Base-by-base conservation (phyloP, 23 red algal genomes). In the Gracilaria gracilis region DNA sequence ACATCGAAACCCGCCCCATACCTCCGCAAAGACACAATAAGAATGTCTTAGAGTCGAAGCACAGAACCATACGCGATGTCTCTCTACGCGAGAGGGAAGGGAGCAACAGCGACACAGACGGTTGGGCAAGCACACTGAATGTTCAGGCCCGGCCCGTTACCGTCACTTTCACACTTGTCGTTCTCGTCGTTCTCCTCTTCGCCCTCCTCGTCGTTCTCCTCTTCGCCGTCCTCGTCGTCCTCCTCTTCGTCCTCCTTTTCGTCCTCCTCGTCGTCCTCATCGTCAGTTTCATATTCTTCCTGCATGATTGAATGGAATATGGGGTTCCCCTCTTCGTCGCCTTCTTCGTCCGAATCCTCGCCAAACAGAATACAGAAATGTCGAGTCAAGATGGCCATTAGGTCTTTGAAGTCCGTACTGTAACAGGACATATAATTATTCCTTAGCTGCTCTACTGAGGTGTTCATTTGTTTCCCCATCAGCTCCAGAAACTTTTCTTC, bases 391-490 rank as follows among this genome's bases (percentile, higher is more conserved):
- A 80, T 8, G 14, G 25, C 38, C 23, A 23, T 80, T 6, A 40
- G 6, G 1, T 80, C 36, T 16, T 8, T 25, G 23, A 80, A 80
- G 75, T 80, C 75, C 24, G 9, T 4, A 31, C 31, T 39, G 39
- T 80, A 51, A 50, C 36, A 42, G 17, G 75, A 51, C 46, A 67
- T 67, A 24, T 84, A 84, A 2, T 51, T 84, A 5, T 14, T 64
- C 16, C 51, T 14, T 16, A 84, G 55, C 55, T 84, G 80, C 54
- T 84, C 80, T 7, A 84, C 80, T 11, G 80, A 84, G 3, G 80
- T 66, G 24, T 84, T 84, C 80, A 84, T 84, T 28, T 84, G 80
- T 54, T 61, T 84, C 24, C 54, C 51, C n/a, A 84, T 23, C 2
- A 39, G 38, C 5, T 84, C 80, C 80, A 84, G 24, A 65, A 84